Base-by-base conservation (phyloP, 371 early-diverging fungal species). In the Mucor circinelloides region DNA sequence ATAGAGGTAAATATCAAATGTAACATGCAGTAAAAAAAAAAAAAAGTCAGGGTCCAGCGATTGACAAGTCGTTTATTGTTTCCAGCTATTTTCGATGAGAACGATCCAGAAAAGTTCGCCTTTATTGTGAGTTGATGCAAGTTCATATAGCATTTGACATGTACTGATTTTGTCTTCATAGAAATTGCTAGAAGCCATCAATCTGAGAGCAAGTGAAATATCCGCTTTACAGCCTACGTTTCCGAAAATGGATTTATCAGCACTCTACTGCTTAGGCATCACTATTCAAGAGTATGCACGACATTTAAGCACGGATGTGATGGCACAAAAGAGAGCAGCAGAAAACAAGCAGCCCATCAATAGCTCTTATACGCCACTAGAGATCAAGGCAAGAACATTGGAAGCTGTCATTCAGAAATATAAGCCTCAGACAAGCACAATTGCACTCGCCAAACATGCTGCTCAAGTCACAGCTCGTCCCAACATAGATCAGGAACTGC, bases 151-250 rank as follows among this genome's bases (percentile, higher is more conserved):
- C 19, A 19, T 2, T 44, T 7, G 17, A 19, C 19, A 15, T 21
- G 13, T 7, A 52, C 27, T 52, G 25, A 40, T 36, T 4, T 6
- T 25, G 2, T 28, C 6, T 27, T 6, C 6, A 17, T 44, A 66
- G 66, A 66, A 66, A 66, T 15, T 66, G 59, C 17, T 66, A 38
- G 59, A 66, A 30, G 27, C 59, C 6, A 58, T 66, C 19, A 66
- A 59, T 36, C 15, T 59, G 36, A 32, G 52, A 59, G 66, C 66
- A 38, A 15, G 23, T 1, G 36, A 66, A 59, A 30, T 66, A 8
- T 19, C 60, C 30, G 15, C 13, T n/a, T n/a, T 7, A 5, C 36
- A 66, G 15, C 36, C 38, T 25, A 17, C 17, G 4, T 59, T 66
- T 13, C 66, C 66, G 1, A 10, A 13, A 0, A 59, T 66, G 60